A percentile compares a stretch with the other conserved stretches of the same genome.
Evolutionary conservation across 108 stramenopile genomes (phyloP).

Genomic region (Skeletonema marinoi): DNA sequence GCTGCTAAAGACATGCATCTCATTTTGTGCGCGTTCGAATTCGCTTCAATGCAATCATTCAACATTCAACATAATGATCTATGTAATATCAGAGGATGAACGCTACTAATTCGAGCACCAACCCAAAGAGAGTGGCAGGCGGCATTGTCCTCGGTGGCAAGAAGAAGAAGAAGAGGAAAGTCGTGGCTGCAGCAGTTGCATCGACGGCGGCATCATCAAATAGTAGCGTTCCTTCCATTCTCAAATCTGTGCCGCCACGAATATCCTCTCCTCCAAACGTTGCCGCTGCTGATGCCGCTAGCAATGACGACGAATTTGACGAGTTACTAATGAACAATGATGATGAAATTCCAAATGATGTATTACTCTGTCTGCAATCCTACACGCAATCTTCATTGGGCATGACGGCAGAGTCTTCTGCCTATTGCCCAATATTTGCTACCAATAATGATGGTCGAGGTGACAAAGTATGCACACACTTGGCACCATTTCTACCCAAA

Average conservation of each 20-base stretch:
- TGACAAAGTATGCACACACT: slow-evolving; percentile 18
- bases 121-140: slow-evolving; percentile 30
- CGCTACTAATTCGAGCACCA: not conserved
- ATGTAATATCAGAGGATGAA: not conserved
- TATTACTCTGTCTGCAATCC: slow-evolving; percentile 30
- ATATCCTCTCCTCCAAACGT: not conserved
- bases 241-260: slow-evolving; percentile 11
- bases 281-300: not conserved
- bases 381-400: slow-evolving; percentile 20
- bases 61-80: too few species aligned
- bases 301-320: slow-evolving; percentile 5
- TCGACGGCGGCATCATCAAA: not conserved
- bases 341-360: slow-evolving; percentile 25
- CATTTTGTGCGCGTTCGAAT: too few species aligned
- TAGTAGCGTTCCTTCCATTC: slow-evolving; percentile 14
- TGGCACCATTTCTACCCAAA: slow-evolving; percentile 36
- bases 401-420: slow-evolving; percentile 30
- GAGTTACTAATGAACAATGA: not conserved
- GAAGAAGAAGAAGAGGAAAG: slow-evolving; percentile 9
- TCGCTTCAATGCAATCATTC: too few species aligned
- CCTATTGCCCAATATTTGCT: slow-evolving; percentile 42
- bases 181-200: not conserved
- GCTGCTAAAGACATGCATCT: too few species aligned
- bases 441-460: not conserved
- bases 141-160: slow-evolving; percentile 11